phyloP scores from a whole-genome alignment of 208 protist genomes.

The Trypanosoma theileri region DNA sequence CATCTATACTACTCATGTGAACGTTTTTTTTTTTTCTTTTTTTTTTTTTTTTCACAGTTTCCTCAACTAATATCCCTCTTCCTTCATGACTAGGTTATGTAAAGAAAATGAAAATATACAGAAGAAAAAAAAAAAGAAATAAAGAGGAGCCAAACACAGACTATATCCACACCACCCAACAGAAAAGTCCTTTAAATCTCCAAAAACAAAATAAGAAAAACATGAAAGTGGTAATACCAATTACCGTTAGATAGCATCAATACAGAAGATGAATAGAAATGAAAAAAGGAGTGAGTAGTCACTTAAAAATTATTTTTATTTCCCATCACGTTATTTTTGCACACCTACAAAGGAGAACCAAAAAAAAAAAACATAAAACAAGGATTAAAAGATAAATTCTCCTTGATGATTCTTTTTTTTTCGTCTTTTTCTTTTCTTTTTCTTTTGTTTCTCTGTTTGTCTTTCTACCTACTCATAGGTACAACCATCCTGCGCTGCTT shows the following conservation, averaged over 20 bases:
- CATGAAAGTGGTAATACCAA: too few species aligned
- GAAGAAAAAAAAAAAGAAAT: too few species aligned
- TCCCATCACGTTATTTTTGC: slow-evolving; percentile 3
- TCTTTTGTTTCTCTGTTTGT: not conserved
- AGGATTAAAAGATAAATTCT: not conserved
- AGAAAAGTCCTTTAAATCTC: too few species aligned
- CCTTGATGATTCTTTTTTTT: slow-evolving; percentile 1
- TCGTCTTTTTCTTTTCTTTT: slow-evolving; percentile 6
- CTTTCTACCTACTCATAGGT: slow-evolving; percentile 10
- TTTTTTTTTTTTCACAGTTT: not conserved
- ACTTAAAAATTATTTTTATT: not conserved
- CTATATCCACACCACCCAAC: too few species aligned
- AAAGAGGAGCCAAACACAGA: too few species aligned
- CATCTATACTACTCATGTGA: not conserved
- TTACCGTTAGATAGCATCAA: too few species aligned
- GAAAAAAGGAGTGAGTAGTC: too few species aligned
- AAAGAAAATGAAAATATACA: too few species aligned
- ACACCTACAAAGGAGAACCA: slow-evolving; percentile 1
- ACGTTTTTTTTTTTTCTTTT: not conserved
- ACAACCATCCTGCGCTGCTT: slow-evolving; percentile 51
- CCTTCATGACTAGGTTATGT: too few species aligned
- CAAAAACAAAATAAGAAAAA: not conserved
- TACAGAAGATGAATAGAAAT: too few species aligned
- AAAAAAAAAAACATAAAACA: slow-evolving; percentile 2
- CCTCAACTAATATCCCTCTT: too few species aligned